Evolutionary conservation across 202 grass and related monocot species (phyloP), one percentile per base, ranked within the genome.

Genomic region (Alloteropsis angusta): DNA sequence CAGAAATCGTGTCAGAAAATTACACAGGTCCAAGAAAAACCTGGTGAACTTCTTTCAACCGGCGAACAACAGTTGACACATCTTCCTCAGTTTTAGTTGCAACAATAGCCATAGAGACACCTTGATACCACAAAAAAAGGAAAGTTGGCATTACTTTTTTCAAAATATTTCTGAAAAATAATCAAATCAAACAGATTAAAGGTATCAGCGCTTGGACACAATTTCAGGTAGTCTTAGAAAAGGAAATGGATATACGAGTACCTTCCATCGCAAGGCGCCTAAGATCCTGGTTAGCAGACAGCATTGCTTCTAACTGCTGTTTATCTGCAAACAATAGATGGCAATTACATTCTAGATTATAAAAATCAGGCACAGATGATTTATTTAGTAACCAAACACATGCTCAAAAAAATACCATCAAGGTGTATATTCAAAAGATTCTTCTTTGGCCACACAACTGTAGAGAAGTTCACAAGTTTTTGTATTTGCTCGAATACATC

Each of bases 1-100:
- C 22, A 43, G 4, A 83, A 62, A 70, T 9, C 2, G 22, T 38
- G 39, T 46, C 9, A 56, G 28, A 72, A 81, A 8, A 85, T 63
- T 59, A 65, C 36, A 61, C 12, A 11, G 59, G 62, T 60, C 42
- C 47, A 80, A 57, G 49, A 82, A 28, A 71, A 75, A 97, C 94
- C 91, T 97, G 88, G 82, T 87, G 80, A 83, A 94, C 44, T 61
- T 94, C 89, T 70, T 94, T 87, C 71, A 94, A 65, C 26, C 78
- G 68, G 61, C 37, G 9, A 71, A 83, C 64, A 61, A 85, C 71
- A 65, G 75, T 76, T 57, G 78, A 80, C 32, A 76, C 83, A 78
- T 90, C 89, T 84, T 90, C 82, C 48, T 84, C 78, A 10, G 57
- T 75, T 59, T 85, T 83, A 58, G 65, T 79, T 74, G 79, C 80